Conservation (phyloP, 345 rosid genomes). For the Citrus australasica region DNA sequence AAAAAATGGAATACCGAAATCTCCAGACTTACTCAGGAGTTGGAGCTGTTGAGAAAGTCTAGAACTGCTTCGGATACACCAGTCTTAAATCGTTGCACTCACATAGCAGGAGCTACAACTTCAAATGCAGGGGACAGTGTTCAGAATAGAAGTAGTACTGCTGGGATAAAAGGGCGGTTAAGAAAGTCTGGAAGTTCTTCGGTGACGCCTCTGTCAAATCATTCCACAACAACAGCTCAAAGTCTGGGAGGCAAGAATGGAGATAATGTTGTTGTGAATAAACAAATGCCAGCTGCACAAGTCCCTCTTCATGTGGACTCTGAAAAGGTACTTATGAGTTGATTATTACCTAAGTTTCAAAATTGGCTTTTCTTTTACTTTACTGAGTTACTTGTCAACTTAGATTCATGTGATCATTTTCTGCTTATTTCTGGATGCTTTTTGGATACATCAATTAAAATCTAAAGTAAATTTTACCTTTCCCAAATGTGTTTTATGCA, state of each 20-base stretch:
- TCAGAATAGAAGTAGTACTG: neutral
- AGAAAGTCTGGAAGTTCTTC: slow-evolving; percentile 34
- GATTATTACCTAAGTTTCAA: neutral
- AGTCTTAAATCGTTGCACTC: slow-evolving; percentile 38
- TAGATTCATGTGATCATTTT: too few relatives aligned
- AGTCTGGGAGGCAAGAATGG: slow-evolving; percentile 20
- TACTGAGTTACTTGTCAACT: neutral
- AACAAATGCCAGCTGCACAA: slow-evolving; percentile 34
- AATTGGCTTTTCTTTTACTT: neutral
- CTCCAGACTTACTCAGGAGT: slow-evolving; percentile 42
- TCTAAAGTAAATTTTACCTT: too few relatives aligned
- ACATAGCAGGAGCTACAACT: slow-evolving; percentile 29
- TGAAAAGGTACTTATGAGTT: slow-evolving; percentile 44
- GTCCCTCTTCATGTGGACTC: slow-evolving; percentile 15
- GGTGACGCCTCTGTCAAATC: slow-evolving; percentile 42
- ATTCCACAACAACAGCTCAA: slow-evolving; percentile 31
- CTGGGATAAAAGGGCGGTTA: slow-evolving; percentile 41
- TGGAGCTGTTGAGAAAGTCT: slow-evolving; percentile 48
- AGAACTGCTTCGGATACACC: slow-evolving; percentile 37
- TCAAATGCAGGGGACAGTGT: slow-evolving; percentile 20
- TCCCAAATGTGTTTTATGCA: too few relatives aligned
- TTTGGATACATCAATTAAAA: too few relatives aligned
- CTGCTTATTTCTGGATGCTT: too few relatives aligned
- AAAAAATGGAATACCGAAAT: slow-evolving; percentile 41
- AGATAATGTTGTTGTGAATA: slow-evolving; percentile 24